Evolutionary conservation across 176 grass and related monocot genomes (phyloP), one percentile per base, ranked within the genome.

Genomic region (Pontederia paniculata): DNA sequence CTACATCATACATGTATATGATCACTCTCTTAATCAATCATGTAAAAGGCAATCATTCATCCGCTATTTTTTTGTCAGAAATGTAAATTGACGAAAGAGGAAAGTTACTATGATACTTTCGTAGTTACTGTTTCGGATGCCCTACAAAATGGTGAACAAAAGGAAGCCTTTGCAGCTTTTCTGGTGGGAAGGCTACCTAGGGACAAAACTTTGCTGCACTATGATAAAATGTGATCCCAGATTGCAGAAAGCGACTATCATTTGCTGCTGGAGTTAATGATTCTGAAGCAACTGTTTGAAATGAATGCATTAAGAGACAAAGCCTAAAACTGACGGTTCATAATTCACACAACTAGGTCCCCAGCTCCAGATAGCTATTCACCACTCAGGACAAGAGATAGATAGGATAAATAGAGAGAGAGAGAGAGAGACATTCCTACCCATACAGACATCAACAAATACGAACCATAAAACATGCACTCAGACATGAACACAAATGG

Each of bases 141-240:
- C 46, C 51, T 66, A 58, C 65, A 62, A 70, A 71, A 70, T 43
- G 37, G 42, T 45, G 18, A 45, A 49, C 21, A 17, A 57, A 65
- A 74, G 42, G 12, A 25, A 64, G 51, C 60, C 65, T 74, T 74
- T 63, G 21, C 60, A 46, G 70, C 70, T 54, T 63, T 63, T 43
- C 25, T 65, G 13, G 43, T 62, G 57, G 28, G 23, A 53, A 62
- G 60, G 18, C 60, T 22, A 46, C 46, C 43, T 17, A 48, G 47
- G 60, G 42, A 62, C 60, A 62, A 2, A 12, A 7, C 21, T 25
- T 17, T 43, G 12, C 14, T 9, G 16, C 18, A 15, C 37, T 59
- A 59, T 42, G 17, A 42, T 16, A 9, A 59, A 42, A 10, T 2
- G 25, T 31, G 25, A 31, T 31, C 25, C 28, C 25, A 58, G 5